A percentile compares a stretch with the other conserved stretches of the same genome.
Evolutionary conservation across 1,284 basidiomycete genomes (phyloP).

Genomic region (Puccinia brachypodii): DNA sequence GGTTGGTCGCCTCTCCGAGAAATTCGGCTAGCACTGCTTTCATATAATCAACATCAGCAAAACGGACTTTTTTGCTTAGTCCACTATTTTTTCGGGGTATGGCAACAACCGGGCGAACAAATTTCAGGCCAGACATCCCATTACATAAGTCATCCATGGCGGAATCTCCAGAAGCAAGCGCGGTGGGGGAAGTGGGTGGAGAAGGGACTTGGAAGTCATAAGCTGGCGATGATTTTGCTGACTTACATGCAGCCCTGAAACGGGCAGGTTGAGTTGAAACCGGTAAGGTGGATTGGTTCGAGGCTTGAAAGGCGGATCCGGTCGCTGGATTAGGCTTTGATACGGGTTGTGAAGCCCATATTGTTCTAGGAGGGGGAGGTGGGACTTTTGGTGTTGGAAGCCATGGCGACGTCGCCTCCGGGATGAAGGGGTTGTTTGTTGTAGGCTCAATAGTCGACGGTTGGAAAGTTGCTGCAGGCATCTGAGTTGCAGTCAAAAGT

Average conservation of each 20-base stretch:
- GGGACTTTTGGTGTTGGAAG: background rate
- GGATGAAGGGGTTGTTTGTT: background rate
- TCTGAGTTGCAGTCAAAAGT: no score
- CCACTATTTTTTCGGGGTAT: background rate
- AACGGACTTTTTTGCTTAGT: background rate
- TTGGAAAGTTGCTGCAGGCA: no score
- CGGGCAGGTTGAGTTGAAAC: no score
- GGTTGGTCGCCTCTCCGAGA: background rate
- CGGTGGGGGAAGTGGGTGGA: conserved; percentile 15
- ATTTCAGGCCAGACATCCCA: background rate
- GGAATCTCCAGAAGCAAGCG: background rate
- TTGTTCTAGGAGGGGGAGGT: background rate
- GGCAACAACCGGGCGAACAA: background rate
- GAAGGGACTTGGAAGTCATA: background rate
- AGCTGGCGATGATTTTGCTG: background rate
- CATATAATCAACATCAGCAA: background rate
- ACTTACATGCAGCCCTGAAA: background rate
- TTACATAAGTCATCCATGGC: background rate
- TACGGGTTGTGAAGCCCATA: background rate
- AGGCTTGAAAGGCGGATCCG: background rate
- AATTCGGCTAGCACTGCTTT: conserved; percentile 1
- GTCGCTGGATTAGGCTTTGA: background rate
- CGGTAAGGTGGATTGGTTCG: background rate
- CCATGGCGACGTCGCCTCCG: background rate
- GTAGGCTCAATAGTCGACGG: background rate